Evolutionary conservation across 177 flowering plant species (phyloP).

Genomic region (Vitis hybrid): DNA sequence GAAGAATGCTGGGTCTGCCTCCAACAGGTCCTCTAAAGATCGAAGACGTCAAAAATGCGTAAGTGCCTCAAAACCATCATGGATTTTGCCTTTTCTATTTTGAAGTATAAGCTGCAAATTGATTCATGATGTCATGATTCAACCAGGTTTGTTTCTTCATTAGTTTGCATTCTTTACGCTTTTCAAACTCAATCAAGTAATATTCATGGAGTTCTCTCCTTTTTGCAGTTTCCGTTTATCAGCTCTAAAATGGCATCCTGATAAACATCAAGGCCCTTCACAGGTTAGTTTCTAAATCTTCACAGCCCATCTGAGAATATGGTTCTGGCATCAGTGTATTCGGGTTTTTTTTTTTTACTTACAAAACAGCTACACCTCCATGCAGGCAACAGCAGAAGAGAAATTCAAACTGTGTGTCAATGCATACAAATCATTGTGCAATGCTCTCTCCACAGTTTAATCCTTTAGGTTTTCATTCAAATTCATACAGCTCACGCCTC

Average conservation of each 20-base stretch:
- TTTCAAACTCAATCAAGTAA: neutral
- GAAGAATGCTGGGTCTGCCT: conserved; percentile 79
- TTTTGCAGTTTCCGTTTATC: conserved; percentile 70
- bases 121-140: neutral
- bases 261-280: conserved; percentile 81
- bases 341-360: neutral
- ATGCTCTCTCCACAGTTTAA: conserved; percentile 46
- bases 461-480: neutral
- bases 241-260: conserved; percentile 98
- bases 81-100: neutral
- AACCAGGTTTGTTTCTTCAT: neutral
- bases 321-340: no score
- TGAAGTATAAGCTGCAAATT: neutral
- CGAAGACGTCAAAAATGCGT: conserved; percentile 92
- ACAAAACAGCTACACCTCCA: conserved; percentile 5
- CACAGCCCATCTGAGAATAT: neutral
- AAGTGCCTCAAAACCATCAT: conserved; percentile 29
- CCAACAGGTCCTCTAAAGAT: conserved; percentile 69
- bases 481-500: neutral
- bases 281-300: conserved; percentile 49
- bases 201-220: neutral
- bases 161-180: neutral
- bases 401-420: conserved; percentile 70
- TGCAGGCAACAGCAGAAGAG: conserved; percentile 77
- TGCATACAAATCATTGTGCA: conserved; percentile 76